phyloP scores from a whole-genome alignment of 257 asterid genomes.

The Mentha longifolia region DNA sequence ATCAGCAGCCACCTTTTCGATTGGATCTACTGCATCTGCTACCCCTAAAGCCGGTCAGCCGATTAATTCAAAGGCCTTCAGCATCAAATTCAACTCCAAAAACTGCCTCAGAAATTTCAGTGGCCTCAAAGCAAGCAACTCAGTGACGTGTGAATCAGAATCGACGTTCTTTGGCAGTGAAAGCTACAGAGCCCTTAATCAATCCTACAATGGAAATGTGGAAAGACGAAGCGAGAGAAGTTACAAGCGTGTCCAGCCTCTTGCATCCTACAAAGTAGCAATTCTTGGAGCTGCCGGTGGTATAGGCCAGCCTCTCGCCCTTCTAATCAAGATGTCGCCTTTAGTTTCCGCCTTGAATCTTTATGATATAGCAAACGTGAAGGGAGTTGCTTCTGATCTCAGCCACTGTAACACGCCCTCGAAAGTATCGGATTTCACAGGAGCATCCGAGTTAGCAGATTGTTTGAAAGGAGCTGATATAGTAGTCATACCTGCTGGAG shows the following conservation, averaged over 20 bases:
- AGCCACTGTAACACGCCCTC: slow-evolving; percentile 94
- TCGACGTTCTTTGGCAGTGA: slow-evolving; percentile 56
- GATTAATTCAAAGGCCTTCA: slow-evolving; percentile 51
- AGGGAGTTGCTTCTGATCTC: slow-evolving; percentile 87
- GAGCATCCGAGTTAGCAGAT: slow-evolving; percentile 63
- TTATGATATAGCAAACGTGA: slow-evolving; percentile 80
- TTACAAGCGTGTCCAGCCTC: slow-evolving; percentile 55
- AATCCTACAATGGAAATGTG: slow-evolving; percentile 38
- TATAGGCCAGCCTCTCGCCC: slow-evolving; percentile 85
- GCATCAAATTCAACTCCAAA: slow-evolving; percentile 50
- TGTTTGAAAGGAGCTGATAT: slow-evolving; percentile 70
- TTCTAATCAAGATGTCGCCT: slow-evolving; percentile 85
- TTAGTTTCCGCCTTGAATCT: slow-evolving; percentile 68
- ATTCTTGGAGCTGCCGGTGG: slow-evolving; percentile 88
- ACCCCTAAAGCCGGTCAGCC: slow-evolving; percentile 43
- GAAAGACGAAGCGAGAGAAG: slow-evolving; percentile 41
- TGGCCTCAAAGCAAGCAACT: slow-evolving; percentile 57
- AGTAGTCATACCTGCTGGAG: slow-evolving; percentile 88
- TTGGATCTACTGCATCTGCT: slow-evolving; percentile 54
- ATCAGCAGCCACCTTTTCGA: slow-evolving; percentile 58
- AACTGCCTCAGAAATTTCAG: slow-evolving; percentile 46
- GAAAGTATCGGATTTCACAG: slow-evolving; percentile 64
- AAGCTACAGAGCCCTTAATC: slow-evolving; percentile 44
- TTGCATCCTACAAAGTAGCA: slow-evolving; percentile 80
- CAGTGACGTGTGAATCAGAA: slow-evolving; percentile 41